phyloP scores from a whole-genome alignment of 2,329 filamentous ascomycete genomes.

The Neoscytalidium dimidiatum region DNA sequence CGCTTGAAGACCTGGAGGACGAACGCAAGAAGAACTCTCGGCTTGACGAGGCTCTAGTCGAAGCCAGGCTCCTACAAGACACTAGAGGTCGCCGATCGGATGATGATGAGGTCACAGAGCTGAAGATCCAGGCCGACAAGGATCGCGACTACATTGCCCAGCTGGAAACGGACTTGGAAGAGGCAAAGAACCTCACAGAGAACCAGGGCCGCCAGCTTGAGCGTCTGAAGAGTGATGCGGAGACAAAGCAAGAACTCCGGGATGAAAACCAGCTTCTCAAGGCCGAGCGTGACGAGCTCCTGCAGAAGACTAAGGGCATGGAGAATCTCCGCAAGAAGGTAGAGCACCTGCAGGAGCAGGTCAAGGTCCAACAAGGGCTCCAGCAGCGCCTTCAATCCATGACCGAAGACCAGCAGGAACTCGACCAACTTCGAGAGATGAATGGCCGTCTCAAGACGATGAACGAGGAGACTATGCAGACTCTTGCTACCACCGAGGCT shows the following conservation, averaged over 20 bases:
- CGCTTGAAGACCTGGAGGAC: conserved; percentile 45
- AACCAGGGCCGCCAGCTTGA: conserved; percentile 49
- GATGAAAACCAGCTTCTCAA: conserved; percentile 53
- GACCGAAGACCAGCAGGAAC: conserved; percentile 46
- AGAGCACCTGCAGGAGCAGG: conserved; percentile 50
- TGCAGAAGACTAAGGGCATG: conserved; percentile 51
- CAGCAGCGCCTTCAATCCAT: conserved; percentile 48
- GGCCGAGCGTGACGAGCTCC: conserved; percentile 52
- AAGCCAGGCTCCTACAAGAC: conserved; percentile 48
- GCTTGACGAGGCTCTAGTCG: conserved; percentile 51
- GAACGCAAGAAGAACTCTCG: conserved; percentile 44
- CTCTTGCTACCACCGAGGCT: conserved; percentile 53
- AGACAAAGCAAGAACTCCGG: conserved; percentile 50
- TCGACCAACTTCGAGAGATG: conserved; percentile 47
- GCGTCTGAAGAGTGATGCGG: conserved; percentile 43
- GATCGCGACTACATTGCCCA: conserved; percentile 54
- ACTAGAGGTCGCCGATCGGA: conserved; percentile 39
- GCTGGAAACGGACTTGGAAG: conserved; percentile 49
- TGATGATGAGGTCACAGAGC: conserved; percentile 46
- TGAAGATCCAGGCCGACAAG: conserved; percentile 46
- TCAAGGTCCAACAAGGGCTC: conserved; percentile 44
- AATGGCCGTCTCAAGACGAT: conserved; percentile 50
- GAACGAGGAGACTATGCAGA: conserved; percentile 52
- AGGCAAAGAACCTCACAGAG: conserved; percentile 46
- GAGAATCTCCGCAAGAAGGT: conserved; percentile 58